Evolutionary conservation across 257 asterid genomes (phyloP).

Genomic region (Przewalskia tangutica): DNA sequence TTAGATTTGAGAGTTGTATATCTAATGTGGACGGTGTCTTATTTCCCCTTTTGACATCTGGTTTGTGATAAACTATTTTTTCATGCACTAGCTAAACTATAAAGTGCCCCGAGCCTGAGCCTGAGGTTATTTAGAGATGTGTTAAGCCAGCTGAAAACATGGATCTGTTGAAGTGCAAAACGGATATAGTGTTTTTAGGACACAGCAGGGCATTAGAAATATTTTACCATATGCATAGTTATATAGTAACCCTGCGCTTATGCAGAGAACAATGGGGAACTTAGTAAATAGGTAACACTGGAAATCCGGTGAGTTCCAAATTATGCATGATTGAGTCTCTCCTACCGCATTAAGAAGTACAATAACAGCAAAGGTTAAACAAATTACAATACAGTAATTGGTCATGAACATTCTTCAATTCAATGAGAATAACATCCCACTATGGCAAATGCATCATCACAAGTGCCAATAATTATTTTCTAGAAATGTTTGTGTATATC

Average conservation of each 20-base stretch:
- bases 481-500: not conserved
- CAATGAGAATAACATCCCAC: not conserved
- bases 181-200: no score
- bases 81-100: no score
- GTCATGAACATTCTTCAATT: not conserved
- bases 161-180: no score
- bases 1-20: no score
- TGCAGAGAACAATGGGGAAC: no score
- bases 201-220: no score
- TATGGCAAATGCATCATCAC: not conserved
- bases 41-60: not conserved
- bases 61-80: not conserved
- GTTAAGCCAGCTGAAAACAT: no score
- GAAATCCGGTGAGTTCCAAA: not conserved
- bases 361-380: not conserved
- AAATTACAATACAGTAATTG: not conserved
- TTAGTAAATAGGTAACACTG: no score
- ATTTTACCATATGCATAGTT: no score
- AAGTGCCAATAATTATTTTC: slow-evolving; percentile 1
- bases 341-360: not conserved
- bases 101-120: no score
- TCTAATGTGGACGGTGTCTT: not conserved
- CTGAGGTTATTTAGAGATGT: no score
- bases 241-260: no score
- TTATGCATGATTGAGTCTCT: not conserved